Conservation (phyloP, 1,284 basidiomycete species). For the Ceratobasidium sp. region DNA sequence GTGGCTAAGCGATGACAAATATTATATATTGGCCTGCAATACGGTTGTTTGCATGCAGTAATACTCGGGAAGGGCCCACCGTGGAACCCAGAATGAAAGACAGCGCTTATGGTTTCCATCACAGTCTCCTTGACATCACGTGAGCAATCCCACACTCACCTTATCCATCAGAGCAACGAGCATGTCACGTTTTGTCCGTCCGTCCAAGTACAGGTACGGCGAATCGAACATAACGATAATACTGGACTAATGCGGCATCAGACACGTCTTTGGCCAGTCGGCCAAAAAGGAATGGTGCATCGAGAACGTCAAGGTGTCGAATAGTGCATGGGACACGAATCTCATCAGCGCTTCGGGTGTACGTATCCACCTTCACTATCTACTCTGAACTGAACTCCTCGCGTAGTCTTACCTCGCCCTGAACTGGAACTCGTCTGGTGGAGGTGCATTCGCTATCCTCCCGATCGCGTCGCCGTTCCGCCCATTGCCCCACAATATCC, state of each 20-base stretch:
- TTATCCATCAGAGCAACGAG: constrained; percentile 10
- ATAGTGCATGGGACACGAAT: constrained; percentile 96
- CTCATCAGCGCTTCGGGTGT: constrained; percentile 86
- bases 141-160: constrained; percentile 6
- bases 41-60: too few species aligned
- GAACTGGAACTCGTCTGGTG: constrained; percentile 96
- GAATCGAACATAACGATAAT: background rate
- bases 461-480: constrained; percentile 81
- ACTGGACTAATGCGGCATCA: constrained; percentile 46
- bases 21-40: too few species aligned
- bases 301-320: constrained; percentile 91
- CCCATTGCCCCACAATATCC: constrained; percentile 60
- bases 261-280: constrained; percentile 88
- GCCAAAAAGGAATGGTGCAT: constrained; percentile 83
- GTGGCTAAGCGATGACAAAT: too few species aligned
- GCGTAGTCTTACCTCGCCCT: constrained; percentile 80
- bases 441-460: constrained; percentile 92
- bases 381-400: constrained; percentile 13
- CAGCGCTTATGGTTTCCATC: too few species aligned
- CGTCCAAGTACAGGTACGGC: constrained; percentile 62
- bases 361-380: constrained; percentile 46
- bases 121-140: too few species aligned
- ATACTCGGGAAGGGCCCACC: too few species aligned
- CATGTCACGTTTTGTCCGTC: constrained; percentile 64
- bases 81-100: too few species aligned